These are phyloP conservation scores for Podospora pseudocomata DNA, from an alignment of 495 filamentous ascomycete genomes.

Conservation along the genomic window DNA sequence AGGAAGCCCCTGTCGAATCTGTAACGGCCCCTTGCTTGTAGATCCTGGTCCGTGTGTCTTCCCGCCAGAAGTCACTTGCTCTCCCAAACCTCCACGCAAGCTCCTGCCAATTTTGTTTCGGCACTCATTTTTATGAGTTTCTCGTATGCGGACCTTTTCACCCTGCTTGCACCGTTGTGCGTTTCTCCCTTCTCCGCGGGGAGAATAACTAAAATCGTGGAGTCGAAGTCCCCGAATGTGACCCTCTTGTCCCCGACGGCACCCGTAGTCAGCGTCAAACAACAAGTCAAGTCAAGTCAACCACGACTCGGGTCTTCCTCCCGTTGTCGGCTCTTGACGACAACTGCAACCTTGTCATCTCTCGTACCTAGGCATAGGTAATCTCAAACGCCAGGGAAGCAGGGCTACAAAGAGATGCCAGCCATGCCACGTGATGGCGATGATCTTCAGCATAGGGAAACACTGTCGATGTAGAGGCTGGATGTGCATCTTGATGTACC, in stretches of 20 bases:
- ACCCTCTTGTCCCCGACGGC: neutral
- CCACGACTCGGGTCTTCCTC: conserved; percentile 12
- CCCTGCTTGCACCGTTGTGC: neutral
- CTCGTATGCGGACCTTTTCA: conserved; percentile 21
- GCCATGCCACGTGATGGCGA: conserved; percentile 12
- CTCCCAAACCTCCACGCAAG: conserved; percentile 5
- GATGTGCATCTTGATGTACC: no score
- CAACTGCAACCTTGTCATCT: conserved; percentile 4
- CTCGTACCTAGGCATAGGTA: neutral
- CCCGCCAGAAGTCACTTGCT: neutral
- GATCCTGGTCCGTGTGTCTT: conserved; percentile 27
- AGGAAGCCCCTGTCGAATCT: conserved; percentile 28
- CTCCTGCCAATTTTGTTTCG: conserved; percentile 29
- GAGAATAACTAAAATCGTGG: neutral
- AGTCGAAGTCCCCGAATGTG: conserved; percentile 8
- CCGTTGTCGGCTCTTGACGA: neutral
- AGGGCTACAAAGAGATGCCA: conserved; percentile 9
- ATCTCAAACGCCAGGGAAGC: conserved; percentile 3
- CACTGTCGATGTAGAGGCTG: neutral
- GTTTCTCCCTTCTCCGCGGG: conserved; percentile 5
- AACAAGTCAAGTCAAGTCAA: neutral
- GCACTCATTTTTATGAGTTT: conserved; percentile 24
- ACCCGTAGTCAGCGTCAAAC: neutral
- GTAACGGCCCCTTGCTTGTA: conserved; percentile 32
- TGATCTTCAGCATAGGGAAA: neutral